These are phyloP conservation scores for Uncinocarpus reesii DNA, from an alignment of 2,329 filamentous ascomycete species.

Conservation along the genomic window DNA sequence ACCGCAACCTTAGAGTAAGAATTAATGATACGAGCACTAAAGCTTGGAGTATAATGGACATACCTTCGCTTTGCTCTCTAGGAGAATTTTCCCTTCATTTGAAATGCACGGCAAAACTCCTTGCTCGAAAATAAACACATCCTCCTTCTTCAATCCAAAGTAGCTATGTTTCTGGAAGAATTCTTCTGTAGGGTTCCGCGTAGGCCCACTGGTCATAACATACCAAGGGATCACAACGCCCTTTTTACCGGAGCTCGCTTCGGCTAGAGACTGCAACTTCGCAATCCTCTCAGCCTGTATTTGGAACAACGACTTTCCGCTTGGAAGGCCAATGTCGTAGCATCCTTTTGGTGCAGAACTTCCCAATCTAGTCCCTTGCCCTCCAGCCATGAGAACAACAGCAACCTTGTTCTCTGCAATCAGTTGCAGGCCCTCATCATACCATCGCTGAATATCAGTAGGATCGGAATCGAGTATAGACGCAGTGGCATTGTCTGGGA, in stretches of 20 bases:
- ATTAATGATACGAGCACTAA: not conserved
- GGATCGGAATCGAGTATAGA: slow-evolving; percentile 82
- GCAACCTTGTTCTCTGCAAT: slow-evolving; percentile 61
- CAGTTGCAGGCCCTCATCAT: slow-evolving; percentile 56
- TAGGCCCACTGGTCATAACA: slow-evolving; percentile 97
- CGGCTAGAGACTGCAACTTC: slow-evolving; percentile 72
- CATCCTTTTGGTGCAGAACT: slow-evolving; percentile 95
- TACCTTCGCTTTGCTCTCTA: slow-evolving; percentile 78
- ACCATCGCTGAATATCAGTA: slow-evolving; percentile 73
- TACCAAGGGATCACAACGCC: slow-evolving; percentile 82
- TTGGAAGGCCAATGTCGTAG: slow-evolving; percentile 90
- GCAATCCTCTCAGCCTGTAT: slow-evolving; percentile 90
- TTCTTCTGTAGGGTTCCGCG: slow-evolving; percentile 77
- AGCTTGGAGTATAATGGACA: slow-evolving; percentile 10
- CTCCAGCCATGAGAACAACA: slow-evolving; percentile 93
- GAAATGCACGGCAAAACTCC: slow-evolving; percentile 93
- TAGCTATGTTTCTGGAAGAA: slow-evolving; percentile 86
- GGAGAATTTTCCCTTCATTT: slow-evolving; percentile 92
- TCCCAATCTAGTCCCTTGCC: slow-evolving; percentile 87
- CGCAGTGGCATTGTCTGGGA: slow-evolving; percentile 75
- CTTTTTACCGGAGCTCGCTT: slow-evolving; percentile 53
- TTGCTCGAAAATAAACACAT: slow-evolving; percentile 91
- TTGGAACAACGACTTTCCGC: slow-evolving; percentile 90
- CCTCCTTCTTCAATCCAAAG: slow-evolving; percentile 77
- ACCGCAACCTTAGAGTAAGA: slow-evolving; percentile 57